Conservation (phyloP, 2,329 filamentous ascomycete species). For the Pseudocercospora fijiensis region DNA sequence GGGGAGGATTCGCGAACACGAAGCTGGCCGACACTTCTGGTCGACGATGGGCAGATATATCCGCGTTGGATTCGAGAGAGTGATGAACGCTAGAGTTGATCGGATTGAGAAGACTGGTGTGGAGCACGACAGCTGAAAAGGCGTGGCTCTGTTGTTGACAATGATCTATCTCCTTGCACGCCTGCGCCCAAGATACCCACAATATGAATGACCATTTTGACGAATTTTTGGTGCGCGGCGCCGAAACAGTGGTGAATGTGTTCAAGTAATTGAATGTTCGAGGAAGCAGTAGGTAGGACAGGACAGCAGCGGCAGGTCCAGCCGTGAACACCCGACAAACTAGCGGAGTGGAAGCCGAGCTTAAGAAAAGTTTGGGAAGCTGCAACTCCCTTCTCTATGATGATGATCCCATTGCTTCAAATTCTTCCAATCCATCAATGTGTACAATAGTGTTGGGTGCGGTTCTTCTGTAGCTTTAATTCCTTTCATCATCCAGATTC, state of each 20-base stretch:
- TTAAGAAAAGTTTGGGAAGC: not conserved
- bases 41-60: conserved; percentile 79
- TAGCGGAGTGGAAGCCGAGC: not conserved
- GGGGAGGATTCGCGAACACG: conserved; percentile 78
- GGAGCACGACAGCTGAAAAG: conserved; percentile 2
- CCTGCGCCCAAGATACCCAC: not conserved
- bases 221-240: not conserved
- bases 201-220: conserved; percentile 2
- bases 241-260: not conserved
- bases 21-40: conserved; percentile 94
- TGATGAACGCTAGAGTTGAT: conserved; percentile 52
- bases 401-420: not conserved
- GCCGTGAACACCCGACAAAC: not conserved
- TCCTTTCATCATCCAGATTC: not conserved
- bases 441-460: not conserved
- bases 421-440: not conserved
- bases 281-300: not conserved
- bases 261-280: not conserved
- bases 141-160: not conserved
- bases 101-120: conserved; percentile 18
- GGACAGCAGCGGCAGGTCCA: not conserved
- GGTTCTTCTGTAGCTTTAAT: not conserved
- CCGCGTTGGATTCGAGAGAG: conserved; percentile 78
- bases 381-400: not conserved
- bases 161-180: no score